Evolutionary conservation across 441 rosid genomes (phyloP), one percentile per base, ranked within the genome.

Genomic region (Bocquillonia castaneifolia): DNA sequence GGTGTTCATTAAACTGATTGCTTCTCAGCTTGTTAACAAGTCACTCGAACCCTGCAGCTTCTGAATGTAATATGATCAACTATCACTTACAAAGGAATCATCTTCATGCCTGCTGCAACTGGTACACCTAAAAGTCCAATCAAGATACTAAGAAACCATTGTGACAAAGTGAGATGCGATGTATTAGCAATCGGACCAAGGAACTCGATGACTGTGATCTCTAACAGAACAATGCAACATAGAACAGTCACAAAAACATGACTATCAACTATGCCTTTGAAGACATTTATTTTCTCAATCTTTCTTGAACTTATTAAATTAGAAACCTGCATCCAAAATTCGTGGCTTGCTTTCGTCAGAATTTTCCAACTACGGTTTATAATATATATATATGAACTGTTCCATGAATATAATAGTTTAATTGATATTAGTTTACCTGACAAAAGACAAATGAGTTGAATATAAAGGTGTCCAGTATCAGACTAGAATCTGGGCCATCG

Each of bases 401-500:
- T 36, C 10, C 10, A 36, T 36, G 10, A 3, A 36, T 10, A 36
- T 3, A 36, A 36, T 10, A 10, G 40, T 3, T 36, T 10, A 36
- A 10, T n/a, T n/a, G 10, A 36, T 36, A 4, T 36, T 36, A 34
- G 32, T 9, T 76, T 83, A 88, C 98, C 96, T 93, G 95, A 66
- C 87, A 84, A 57, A 83, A 62, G 64, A 86, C 85, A 32, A 86
- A 83, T 0, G 81, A 50, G 40, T 84, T 86, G 84, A 86, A 84
- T 36, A 86, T 80, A 5, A 86, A 26, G 0, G 86, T 83, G 13
- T 78, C 67, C 58, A 74, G 84, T 31, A 72, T 78, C 40, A 85
- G 51, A 78, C 79, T 20, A 59, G 82, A 17, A 5, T 77, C 70
- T 68, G 72, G 77, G 69, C 90, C 80, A 0, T 76, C 23, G 0